phyloP scores from a whole-genome alignment of 1,284 basidiomycete genomes.

The Moniliella sp. region DNA sequence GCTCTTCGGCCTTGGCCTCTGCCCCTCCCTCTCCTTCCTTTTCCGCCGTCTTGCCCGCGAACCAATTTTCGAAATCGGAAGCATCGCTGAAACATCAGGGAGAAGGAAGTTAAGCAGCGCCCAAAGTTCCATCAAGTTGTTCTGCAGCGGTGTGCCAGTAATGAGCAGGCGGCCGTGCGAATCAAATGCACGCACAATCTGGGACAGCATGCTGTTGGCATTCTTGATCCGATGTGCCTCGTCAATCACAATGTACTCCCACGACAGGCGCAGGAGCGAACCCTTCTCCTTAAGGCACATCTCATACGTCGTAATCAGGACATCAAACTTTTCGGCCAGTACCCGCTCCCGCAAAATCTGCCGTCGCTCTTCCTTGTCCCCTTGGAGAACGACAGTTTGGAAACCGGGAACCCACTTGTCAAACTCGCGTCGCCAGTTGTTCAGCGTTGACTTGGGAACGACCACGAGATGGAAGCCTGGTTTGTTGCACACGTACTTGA shows the following conservation, averaged over 20 bases:
- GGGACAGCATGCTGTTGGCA: slow-evolving; percentile 54
- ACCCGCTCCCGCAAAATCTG: slow-evolving; percentile 35
- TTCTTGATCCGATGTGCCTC: slow-evolving; percentile 54
- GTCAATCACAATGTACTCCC: slow-evolving; percentile 53
- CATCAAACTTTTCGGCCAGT: slow-evolving; percentile 49
- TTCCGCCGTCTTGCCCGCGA: too few species aligned
- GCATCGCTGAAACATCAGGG: slow-evolving; percentile 76
- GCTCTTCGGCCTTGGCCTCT: slow-evolving; percentile 10
- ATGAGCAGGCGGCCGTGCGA: slow-evolving; percentile 65
- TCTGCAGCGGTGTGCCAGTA: slow-evolving; percentile 85
- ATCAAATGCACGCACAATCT: slow-evolving; percentile 56
- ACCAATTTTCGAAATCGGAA: slow-evolving; percentile 99
- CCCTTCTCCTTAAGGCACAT: slow-evolving; percentile 47
- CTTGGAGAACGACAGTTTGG: slow-evolving; percentile 26
- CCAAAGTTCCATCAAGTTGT: slow-evolving; percentile 60
- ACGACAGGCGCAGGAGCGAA: slow-evolving; percentile 44
- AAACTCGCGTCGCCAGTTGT: slow-evolving; percentile 34
- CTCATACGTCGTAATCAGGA: slow-evolving; percentile 43
- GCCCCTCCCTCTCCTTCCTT: slow-evolving; percentile 11
- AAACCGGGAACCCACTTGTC: slow-evolving; percentile 31
- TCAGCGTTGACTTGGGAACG: slow-evolving; percentile 30
- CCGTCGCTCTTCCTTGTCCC: slow-evolving; percentile 38
- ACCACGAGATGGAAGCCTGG: slow-evolving; percentile 32
- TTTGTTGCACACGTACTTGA: slow-evolving; percentile 32
- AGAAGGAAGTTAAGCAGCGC: slow-evolving; percentile 16